A percentile compares a stretch with the other conserved stretches of the same genome.
These are phyloP conservation scores for Annona cherimola DNA, from an alignment of 164 flowering plant genomes.

Conservation along the genomic window DNA sequence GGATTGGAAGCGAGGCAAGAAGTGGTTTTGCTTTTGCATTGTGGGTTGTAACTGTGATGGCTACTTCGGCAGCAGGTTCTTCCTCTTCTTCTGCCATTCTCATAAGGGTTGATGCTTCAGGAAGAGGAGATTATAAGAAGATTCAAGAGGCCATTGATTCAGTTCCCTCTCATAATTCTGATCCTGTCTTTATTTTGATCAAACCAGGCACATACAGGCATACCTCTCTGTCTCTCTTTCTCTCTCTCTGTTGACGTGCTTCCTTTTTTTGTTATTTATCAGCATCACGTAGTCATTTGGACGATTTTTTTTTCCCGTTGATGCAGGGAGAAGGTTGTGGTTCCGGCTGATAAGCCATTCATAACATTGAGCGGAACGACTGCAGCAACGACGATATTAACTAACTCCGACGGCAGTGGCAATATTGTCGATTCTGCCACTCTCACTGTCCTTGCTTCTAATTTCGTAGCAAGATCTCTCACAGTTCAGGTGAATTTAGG, in stretches of 20 bases:
- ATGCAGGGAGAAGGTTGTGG: slow-evolving; percentile 53
- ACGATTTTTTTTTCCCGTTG: not conserved
- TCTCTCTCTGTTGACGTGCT: not conserved
- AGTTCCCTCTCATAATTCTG: slow-evolving; percentile 45
- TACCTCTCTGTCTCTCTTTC: slow-evolving; percentile 4
- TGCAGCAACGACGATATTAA: slow-evolving; percentile 37
- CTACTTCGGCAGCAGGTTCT: slow-evolving; percentile 7
- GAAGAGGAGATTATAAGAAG: slow-evolving; percentile 52
- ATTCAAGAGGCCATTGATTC: slow-evolving; percentile 72
- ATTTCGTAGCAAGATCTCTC: slow-evolving; percentile 56
- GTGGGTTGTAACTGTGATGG: slow-evolving; percentile 9
- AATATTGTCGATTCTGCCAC: slow-evolving; percentile 40
- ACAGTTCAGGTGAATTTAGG: slow-evolving; percentile 48
- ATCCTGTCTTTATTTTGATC: slow-evolving; percentile 40
- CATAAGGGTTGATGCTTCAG: slow-evolving; percentile 60
- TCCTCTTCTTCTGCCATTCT: slow-evolving; percentile 43
- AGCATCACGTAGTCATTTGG: not conserved
- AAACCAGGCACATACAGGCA: slow-evolving; percentile 64
- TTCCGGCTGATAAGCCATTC: slow-evolving; percentile 67
- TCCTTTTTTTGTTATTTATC: not conserved
- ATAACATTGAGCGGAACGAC: slow-evolving; percentile 59
- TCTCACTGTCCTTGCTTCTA: slow-evolving; percentile 49
- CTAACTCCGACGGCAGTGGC: slow-evolving; percentile 44
- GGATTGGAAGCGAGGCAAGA: not conserved
- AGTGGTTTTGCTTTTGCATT: not conserved